Evolutionary conservation across 2,329 filamentous ascomycete species (phyloP).

Genomic region (Ilyonectria robusta): DNA sequence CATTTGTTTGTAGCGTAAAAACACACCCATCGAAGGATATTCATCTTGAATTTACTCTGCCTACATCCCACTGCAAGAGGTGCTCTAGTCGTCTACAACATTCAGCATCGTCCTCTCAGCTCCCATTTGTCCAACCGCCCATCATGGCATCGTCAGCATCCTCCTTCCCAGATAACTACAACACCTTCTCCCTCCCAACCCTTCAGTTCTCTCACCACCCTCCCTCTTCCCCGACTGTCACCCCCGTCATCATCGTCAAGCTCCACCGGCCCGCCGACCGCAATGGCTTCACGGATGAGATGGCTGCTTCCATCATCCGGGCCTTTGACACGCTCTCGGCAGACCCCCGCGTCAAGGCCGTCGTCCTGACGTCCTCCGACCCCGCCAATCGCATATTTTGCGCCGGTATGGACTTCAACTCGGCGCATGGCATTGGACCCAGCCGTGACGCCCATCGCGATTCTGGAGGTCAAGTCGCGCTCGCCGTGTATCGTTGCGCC

Average conservation of each 20-base stretch:
- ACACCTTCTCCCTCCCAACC: constrained; percentile 57
- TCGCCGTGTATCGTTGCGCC: constrained; percentile 69
- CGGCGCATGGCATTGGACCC: constrained; percentile 45
- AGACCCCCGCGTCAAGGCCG: constrained; percentile 67
- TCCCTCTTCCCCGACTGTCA: constrained; percentile 65
- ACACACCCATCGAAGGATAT: background rate
- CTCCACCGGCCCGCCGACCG: constrained; percentile 75
- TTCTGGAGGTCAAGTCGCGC: constrained; percentile 66
- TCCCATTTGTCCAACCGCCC: background rate
- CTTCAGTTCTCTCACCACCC: constrained; percentile 66
- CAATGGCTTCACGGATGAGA: constrained; percentile 78
- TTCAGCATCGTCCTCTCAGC: background rate
- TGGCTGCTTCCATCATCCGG: constrained; percentile 72
- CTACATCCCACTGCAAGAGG: too few relatives aligned
- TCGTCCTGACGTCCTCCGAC: constrained; percentile 69
- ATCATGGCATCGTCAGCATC: constrained; percentile 40
- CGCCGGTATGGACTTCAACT: constrained; percentile 70
- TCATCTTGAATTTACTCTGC: background rate
- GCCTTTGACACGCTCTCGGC: constrained; percentile 66
- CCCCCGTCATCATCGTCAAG: constrained; percentile 73
- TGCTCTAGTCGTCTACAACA: background rate
- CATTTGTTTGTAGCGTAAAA: background rate
- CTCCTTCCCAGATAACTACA: constrained; percentile 56
- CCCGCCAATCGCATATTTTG: constrained; percentile 67
- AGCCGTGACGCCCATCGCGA: constrained; percentile 58